Percentiles rank a stretch among this genome's conserved stretches.
phyloP scores from a whole-genome alignment of 2,329 filamentous ascomycete genomes.

The Aureobasidium musti region DNA sequence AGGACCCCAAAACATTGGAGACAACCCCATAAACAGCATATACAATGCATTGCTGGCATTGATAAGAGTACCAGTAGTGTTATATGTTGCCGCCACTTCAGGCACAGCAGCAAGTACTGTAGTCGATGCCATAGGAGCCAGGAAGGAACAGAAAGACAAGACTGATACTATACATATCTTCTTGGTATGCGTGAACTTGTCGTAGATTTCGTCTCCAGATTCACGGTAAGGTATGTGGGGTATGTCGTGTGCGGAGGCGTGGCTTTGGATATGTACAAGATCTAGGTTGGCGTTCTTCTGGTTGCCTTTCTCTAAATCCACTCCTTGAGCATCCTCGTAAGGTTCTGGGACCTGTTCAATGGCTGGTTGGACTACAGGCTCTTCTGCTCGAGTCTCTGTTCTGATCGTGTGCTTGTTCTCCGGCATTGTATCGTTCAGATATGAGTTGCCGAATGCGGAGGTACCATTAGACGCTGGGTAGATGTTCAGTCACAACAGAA shows the following conservation, averaged over 20 bases:
- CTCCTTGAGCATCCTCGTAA: constrained; percentile 28
- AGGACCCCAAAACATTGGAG: constrained; percentile 71
- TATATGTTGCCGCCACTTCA: constrained; percentile 67
- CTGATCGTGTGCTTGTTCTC: constrained; percentile 5
- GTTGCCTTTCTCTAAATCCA: constrained; percentile 25
- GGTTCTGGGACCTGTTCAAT: constrained; percentile 23
- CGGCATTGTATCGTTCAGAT: constrained; percentile 21
- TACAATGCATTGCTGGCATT: constrained; percentile 76
- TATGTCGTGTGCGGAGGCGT: constrained; percentile 34
- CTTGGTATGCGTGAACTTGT: constrained; percentile 60
- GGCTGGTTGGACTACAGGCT: constrained; percentile 27
- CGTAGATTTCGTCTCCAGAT: constrained; percentile 60
- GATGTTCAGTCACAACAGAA: neutral
- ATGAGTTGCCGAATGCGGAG: neutral
- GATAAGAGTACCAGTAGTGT: constrained; percentile 68
- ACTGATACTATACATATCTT: constrained; percentile 69
- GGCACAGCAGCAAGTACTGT: constrained; percentile 72
- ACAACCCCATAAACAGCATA: constrained; percentile 71
- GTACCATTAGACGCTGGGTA: neutral
- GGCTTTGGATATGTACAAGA: constrained; percentile 32
- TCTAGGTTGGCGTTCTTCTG: neutral
- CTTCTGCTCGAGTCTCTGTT: constrained; percentile 14
- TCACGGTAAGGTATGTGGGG: constrained; percentile 44
- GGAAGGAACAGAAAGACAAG: constrained; percentile 72
- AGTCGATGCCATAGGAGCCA: constrained; percentile 74